Conservation (phyloP, 2,329 filamentous ascomycete genomes). For the Colletotrichum higginsianum region DNA sequence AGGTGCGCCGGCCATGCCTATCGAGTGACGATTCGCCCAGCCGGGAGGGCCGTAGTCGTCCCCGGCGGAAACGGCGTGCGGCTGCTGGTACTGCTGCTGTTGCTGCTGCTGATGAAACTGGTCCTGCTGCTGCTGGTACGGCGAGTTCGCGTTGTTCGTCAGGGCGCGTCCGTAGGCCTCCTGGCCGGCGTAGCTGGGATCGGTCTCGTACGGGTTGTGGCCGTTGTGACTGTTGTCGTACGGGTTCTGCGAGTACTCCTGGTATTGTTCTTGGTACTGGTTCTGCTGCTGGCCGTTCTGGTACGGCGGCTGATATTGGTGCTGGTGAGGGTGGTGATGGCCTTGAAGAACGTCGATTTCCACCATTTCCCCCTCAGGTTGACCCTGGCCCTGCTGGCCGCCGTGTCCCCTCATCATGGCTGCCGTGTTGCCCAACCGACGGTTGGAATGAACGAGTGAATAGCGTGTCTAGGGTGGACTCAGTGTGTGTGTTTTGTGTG, state of each 20-base stretch:
- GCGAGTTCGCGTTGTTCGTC: constrained; percentile 33
- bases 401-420: constrained; percentile 44
- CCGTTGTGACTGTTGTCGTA: neutral
- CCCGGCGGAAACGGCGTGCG: constrained; percentile 21
- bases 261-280: constrained; percentile 42
- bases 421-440: constrained; percentile 39
- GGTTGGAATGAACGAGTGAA: constrained; percentile 40
- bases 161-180: constrained; percentile 35
- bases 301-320: constrained; percentile 38
- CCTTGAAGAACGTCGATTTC: constrained; percentile 52
- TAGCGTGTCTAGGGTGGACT: constrained; percentile 31
- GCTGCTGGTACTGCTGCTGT: constrained; percentile 21
- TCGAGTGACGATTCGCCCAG: constrained; percentile 40
- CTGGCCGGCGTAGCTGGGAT: constrained; percentile 45
- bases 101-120: constrained; percentile 20
- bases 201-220: constrained; percentile 44
- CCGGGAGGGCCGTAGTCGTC: constrained; percentile 41
- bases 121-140: constrained; percentile 32
- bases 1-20: constrained; percentile 37
- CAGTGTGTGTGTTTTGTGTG: neutral
- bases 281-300: constrained; percentile 25
- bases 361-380: constrained; percentile 53
- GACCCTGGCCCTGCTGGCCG: constrained; percentile 46
- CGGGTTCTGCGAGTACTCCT: constrained; percentile 46
- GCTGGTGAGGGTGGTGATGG: constrained; percentile 39